phyloP scores from a whole-genome alignment of 495 filamentous ascomycete genomes.

The Aspergillus sparsus region DNA sequence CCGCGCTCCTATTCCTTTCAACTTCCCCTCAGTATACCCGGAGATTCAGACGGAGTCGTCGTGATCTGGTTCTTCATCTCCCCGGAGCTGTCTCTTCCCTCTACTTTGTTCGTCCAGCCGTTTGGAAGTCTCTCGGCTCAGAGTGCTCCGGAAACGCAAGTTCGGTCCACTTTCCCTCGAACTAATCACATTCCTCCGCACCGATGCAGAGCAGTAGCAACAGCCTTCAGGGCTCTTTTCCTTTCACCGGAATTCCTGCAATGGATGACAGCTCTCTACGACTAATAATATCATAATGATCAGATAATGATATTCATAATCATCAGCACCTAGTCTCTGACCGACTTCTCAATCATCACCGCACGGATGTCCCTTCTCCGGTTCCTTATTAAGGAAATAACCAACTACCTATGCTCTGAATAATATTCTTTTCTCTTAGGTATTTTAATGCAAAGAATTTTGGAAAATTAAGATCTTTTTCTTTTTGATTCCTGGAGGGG shows the following conservation, averaged over 20 bases:
- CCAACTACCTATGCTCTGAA: no score
- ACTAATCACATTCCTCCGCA: slow-evolving; percentile 27
- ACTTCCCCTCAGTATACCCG: background rate
- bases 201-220: slow-evolving; percentile 17
- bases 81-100: slow-evolving; percentile 16
- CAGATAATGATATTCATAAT: background rate
- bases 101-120: background rate
- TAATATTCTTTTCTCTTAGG: no score
- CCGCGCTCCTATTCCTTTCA: background rate
- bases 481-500: no score
- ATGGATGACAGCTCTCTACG: slow-evolving; percentile 4
- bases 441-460: no score
- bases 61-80: slow-evolving; percentile 8
- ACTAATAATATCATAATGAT: background rate
- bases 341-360: slow-evolving; percentile 10
- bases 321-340: background rate
- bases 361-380: background rate
- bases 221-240: slow-evolving; percentile 8
- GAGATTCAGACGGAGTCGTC: background rate
- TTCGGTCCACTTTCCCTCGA: slow-evolving; percentile 28
- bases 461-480: no score
- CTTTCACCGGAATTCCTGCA: slow-evolving; percentile 21
- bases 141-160: slow-evolving; percentile 41
- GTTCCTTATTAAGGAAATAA: no score
- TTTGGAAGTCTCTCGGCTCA: slow-evolving; percentile 28